Conservation (phyloP, 2,329 filamentous ascomycete species). For the Aureobasidium sp. region DNA sequence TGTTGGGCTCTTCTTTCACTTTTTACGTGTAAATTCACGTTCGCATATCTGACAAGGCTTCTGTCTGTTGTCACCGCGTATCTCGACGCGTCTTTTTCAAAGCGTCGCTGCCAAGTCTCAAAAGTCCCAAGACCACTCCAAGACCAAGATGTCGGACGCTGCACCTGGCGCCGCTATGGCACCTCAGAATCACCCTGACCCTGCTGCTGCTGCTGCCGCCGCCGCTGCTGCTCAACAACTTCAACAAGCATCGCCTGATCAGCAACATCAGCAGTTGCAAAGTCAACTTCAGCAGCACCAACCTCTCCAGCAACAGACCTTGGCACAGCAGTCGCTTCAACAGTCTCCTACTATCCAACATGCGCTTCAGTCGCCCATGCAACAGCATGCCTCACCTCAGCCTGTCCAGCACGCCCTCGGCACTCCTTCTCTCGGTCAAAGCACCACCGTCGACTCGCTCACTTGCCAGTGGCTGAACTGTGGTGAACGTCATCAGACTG, state of each 20-base stretch:
- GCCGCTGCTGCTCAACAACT: conserved; percentile 13
- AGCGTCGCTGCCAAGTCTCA: neutral
- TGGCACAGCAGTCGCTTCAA: conserved; percentile 5
- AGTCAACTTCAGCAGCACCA: conserved; percentile 5
- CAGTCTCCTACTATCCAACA: conserved; percentile 14
- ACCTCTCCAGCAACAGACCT: neutral
- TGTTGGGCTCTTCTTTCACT: neutral
- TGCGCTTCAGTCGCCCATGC: conserved; percentile 12
- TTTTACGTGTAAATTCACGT: neutral
- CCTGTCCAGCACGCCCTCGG: conserved; percentile 18
- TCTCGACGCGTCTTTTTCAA: neutral
- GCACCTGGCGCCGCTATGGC: neutral
- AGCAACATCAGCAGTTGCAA: conserved; percentile 13
- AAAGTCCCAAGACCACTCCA: neutral
- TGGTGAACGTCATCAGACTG: conserved; percentile 51
- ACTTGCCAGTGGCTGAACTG: conserved; percentile 58
- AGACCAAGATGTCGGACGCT: neutral
- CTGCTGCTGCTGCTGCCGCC: conserved; percentile 5
- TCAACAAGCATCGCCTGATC: conserved; percentile 3
- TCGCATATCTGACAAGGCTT: neutral
- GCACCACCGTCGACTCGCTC: conserved; percentile 38
- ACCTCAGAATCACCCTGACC: conserved; percentile 5
- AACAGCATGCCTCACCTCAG: conserved; percentile 16
- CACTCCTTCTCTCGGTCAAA: conserved; percentile 22
- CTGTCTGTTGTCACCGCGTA: neutral